Percentiles rank a stretch among this genome's conserved stretches.
phyloP scores from a whole-genome alignment of 495 filamentous ascomycete species.

The Penicillium manginii region DNA sequence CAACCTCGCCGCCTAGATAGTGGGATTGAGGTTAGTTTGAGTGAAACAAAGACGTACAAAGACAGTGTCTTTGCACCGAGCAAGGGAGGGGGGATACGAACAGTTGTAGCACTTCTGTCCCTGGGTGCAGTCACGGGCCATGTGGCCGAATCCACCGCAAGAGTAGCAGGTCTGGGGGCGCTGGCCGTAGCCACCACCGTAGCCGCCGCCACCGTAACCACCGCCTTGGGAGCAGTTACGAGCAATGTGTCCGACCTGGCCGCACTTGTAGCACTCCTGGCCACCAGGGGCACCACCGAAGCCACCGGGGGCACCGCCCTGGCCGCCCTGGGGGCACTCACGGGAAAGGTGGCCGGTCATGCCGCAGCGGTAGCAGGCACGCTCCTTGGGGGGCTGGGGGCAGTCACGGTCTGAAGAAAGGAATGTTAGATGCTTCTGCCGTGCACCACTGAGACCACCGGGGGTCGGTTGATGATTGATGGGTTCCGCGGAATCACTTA shows the following conservation, averaged over 20 bases:
- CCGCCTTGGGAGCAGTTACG: slow-evolving; percentile 84
- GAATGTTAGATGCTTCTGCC: slow-evolving; percentile 9
- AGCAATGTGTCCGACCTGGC: slow-evolving; percentile 94
- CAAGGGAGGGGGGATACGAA: slow-evolving; percentile 38
- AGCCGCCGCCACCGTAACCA: slow-evolving; percentile 49
- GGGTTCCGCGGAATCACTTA: slow-evolving; percentile 45
- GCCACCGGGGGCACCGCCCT: slow-evolving; percentile 45
- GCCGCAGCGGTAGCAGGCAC: slow-evolving; percentile 94
- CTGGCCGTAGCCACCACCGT: slow-evolving; percentile 53
- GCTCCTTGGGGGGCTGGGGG: slow-evolving; percentile 86
- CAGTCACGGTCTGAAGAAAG: slow-evolving; percentile 78
- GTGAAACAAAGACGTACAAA: too few relatives aligned
- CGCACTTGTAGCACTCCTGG: slow-evolving; percentile 99
- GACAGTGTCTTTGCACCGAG: too few relatives aligned
- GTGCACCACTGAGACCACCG: too few relatives aligned
- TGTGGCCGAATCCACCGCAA: slow-evolving; percentile 94
- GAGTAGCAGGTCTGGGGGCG: slow-evolving; percentile 90
- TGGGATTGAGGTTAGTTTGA: not conserved
- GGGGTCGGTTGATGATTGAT: not conserved
- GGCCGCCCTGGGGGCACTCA: slow-evolving; percentile 70
- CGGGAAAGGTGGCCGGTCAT: slow-evolving; percentile 89
- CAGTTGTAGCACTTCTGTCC: slow-evolving; percentile 99
- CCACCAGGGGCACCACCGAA: slow-evolving; percentile 49
- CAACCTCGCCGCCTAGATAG: slow-evolving; percentile 75
- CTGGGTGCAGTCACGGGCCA: slow-evolving; percentile 97